A percentile compares a stretch with the other conserved stretches of the same genome.
Evolutionary conservation across 257 asterid species (phyloP).

Genomic region (Solanum chiquidenum): DNA sequence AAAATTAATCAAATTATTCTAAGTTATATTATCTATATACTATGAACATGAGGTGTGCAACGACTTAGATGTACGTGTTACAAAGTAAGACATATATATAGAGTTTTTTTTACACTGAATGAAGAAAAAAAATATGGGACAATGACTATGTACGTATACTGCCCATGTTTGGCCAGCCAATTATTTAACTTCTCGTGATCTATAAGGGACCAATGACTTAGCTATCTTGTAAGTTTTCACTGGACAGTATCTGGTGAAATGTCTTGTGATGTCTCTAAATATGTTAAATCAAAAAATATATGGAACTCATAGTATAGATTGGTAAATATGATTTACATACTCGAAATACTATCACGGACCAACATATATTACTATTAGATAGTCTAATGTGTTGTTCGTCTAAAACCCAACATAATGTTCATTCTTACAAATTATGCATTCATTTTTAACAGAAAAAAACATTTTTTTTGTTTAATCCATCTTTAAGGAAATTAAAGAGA

Average conservation of each 20-base stretch:
- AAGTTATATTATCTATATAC: background rate
- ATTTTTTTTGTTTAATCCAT: background rate
- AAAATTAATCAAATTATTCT: background rate
- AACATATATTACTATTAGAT: background rate
- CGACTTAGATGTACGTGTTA: background rate
- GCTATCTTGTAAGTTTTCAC: background rate
- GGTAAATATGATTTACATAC: background rate
- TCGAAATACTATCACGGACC: background rate
- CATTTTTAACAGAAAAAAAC: background rate
- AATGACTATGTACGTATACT: background rate
- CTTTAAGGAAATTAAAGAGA: background rate
- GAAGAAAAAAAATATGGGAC: background rate
- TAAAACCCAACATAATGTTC: background rate
- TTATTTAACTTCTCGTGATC: background rate
- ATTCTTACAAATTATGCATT: background rate
- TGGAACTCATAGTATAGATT: background rate
- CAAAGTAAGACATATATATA: background rate
- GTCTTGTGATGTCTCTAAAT: background rate
- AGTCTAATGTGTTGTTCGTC: background rate
- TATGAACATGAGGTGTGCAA: background rate
- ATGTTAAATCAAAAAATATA: background rate
- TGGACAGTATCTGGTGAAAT: background rate
- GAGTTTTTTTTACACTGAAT: background rate
- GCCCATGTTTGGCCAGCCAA: background rate
- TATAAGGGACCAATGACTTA: background rate